Base-by-base conservation (phyloP, 2,329 filamentous ascomycete genomes). In the Alternaria atra region DNA sequence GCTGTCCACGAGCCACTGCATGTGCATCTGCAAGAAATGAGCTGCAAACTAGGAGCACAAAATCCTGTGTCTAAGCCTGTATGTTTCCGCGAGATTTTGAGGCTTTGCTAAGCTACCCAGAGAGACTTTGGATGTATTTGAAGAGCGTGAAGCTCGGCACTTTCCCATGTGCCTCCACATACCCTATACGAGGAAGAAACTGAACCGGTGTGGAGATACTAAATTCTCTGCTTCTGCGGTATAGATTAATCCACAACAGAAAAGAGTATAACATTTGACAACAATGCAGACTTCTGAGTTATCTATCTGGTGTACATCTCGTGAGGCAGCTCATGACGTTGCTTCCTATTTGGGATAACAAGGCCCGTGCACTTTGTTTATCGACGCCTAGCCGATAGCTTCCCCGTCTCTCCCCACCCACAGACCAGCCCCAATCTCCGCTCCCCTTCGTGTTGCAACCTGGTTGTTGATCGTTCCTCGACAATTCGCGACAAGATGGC, bases 401-500 rank as follows among this genome's bases (percentile, higher is more conserved):
- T 52, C 53, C 61, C 61, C 51, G 44, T 53, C 60, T 51, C 55
- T 60, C 66, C 67, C 62, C 66, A 56, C 66, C 65, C 69, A 70
- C 72, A 72, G 69, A 68, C 69, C 68, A 65, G 65, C 57, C 60
- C 63, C 61, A 64, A 68, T 67, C 61, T 68, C 66, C 63, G 61
- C 61, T 48, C 56, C 52, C 59, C 53, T 59, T 50, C 40, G 58
- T 27, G 40, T 43, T n/a, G 46, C 51, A 53, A 32, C 39, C 51
- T 44, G 29, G 40, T 48, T 23, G 44, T 44, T 40, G 48, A 39
- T 40, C 48, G 61, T 58, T 52, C 51, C 54, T 60, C 52, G 47
- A 58, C 37, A 63, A 29, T 35, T 47, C 34, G 58, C 44, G 39
- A 56, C 65, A 72, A 56, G 52, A 79, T 78, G 76, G 75, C 75